These are phyloP conservation scores for Cajanus cajan DNA, from an alignment of 306 rosid genomes.

Conservation along the genomic window DNA sequence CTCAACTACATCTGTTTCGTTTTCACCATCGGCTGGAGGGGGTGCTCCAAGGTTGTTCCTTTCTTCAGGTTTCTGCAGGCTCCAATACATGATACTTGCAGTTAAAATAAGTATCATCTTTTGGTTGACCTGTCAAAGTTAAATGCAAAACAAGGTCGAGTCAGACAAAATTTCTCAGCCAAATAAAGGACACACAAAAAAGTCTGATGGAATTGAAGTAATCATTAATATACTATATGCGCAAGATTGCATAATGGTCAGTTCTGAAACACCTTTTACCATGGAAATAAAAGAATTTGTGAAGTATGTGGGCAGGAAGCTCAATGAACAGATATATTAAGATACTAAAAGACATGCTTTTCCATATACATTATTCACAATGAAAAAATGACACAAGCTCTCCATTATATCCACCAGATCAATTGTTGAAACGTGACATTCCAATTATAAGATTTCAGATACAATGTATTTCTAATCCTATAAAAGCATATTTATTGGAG, in stretches of 20 bases:
- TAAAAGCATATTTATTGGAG: neutral
- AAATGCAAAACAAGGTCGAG: conserved; percentile 22
- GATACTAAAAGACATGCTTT: neutral
- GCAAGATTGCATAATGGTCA: neutral
- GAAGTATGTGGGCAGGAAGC: neutral
- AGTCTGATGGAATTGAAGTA: neutral
- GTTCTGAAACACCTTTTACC: neutral
- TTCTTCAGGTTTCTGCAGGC: conserved; percentile 68
- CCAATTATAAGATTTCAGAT: neutral
- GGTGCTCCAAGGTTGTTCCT: conserved; percentile 28
- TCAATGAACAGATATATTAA: neutral
- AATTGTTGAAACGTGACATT: neutral
- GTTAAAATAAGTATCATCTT: conserved; percentile 94
- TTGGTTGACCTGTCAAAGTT: conserved; percentile 72
- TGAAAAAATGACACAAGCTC: neutral
- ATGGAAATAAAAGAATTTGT: neutral
- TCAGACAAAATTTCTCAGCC: neutral
- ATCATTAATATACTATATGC: neutral
- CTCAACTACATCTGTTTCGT: conserved; percentile 31
- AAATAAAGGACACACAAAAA: neutral
- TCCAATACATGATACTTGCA: conserved; percentile 98
- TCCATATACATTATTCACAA: neutral
- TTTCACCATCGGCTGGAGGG: conserved; percentile 41
- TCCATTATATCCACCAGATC: neutral
- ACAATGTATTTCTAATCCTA: neutral